phyloP scores from a whole-genome alignment of 2,329 filamentous ascomycete species.

The Aspergillus niger region DNA sequence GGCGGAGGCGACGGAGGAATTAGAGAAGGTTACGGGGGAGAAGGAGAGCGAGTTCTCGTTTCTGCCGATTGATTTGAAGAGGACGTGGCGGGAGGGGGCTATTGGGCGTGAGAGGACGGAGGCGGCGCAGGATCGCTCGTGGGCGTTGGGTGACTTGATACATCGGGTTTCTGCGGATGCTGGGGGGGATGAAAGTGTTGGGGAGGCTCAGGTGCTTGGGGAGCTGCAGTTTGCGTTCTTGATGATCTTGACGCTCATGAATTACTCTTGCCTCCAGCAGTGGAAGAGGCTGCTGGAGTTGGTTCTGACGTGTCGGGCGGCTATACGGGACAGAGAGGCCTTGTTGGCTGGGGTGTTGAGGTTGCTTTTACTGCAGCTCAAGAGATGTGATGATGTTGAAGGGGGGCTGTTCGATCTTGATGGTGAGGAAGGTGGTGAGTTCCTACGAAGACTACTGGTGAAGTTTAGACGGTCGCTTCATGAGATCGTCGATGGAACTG shows the following conservation, averaged over 20 bases:
- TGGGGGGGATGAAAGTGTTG: conserved; percentile 16
- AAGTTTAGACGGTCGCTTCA: conserved; percentile 56
- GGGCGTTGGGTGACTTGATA: conserved; percentile 60
- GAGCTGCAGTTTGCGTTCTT: conserved; percentile 66
- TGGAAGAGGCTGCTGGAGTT: conserved; percentile 63
- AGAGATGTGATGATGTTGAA: conserved; percentile 60
- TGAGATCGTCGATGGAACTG: conserved; percentile 42
- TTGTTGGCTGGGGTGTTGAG: conserved; percentile 57
- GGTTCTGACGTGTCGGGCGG: conserved; percentile 58
- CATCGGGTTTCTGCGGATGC: conserved; percentile 37
- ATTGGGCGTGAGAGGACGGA: conserved; percentile 64
- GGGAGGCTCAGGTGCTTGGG: conserved; percentile 51
- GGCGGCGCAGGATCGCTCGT: conserved; percentile 63
- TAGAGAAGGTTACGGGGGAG: conserved; percentile 31
- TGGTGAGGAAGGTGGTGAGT: conserved; percentile 52
- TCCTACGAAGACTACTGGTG: conserved; percentile 55
- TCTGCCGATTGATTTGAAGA: conserved; percentile 61
- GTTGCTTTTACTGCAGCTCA: conserved; percentile 55
- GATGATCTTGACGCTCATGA: conserved; percentile 65
- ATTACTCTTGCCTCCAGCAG: conserved; percentile 66
- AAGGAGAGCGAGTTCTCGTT: conserved; percentile 55
- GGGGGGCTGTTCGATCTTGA: conserved; percentile 63
- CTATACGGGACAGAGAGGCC: conserved; percentile 49
- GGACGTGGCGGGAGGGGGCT: conserved; percentile 63
- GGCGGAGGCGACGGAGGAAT: conserved; percentile 18